Conservation (phyloP, 139 green algal species). For the Chlamydomonas sphaeroides region DNA sequence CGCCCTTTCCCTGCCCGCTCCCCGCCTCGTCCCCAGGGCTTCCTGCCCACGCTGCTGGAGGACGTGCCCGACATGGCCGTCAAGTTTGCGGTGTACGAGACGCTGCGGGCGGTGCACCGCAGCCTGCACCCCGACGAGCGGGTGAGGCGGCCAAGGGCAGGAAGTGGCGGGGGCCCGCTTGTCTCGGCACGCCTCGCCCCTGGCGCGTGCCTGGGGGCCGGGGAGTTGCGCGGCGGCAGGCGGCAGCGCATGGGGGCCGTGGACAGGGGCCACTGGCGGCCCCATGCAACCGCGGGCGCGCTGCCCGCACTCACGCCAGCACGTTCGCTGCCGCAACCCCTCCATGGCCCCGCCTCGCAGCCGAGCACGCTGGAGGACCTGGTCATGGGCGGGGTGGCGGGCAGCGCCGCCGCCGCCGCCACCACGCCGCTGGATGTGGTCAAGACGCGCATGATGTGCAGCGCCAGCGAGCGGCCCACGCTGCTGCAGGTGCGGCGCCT, state of each 20-base stretch:
- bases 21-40: slow-evolving; percentile 63
- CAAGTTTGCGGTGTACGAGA: slow-evolving; percentile 94
- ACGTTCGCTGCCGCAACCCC: no score
- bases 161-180: neutral
- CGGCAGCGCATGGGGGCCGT: no score
- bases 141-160: neutral
- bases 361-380: slow-evolving; percentile 79
- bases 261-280: no score
- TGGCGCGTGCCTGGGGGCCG: no score
- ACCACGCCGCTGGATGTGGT: slow-evolving; percentile 96
- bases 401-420: slow-evolving; percentile 84
- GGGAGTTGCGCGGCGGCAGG: no score
- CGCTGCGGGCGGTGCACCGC: slow-evolving; percentile 71
- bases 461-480: slow-evolving; percentile 70
- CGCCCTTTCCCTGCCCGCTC: no score
- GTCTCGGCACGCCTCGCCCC: no score
- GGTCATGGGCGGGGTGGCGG: slow-evolving; percentile 77
- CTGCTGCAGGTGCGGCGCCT: slow-evolving; percentile 51
- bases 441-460: slow-evolving; percentile 96
- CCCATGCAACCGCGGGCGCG: no score
- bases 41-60: slow-evolving; percentile 88
- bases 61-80: slow-evolving; percentile 94
- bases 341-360: neutral
- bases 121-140: slow-evolving; percentile 37
- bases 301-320: no score